Conservation (phyloP, 164 flowering plant species). For the Liquidambar formosana region DNA sequence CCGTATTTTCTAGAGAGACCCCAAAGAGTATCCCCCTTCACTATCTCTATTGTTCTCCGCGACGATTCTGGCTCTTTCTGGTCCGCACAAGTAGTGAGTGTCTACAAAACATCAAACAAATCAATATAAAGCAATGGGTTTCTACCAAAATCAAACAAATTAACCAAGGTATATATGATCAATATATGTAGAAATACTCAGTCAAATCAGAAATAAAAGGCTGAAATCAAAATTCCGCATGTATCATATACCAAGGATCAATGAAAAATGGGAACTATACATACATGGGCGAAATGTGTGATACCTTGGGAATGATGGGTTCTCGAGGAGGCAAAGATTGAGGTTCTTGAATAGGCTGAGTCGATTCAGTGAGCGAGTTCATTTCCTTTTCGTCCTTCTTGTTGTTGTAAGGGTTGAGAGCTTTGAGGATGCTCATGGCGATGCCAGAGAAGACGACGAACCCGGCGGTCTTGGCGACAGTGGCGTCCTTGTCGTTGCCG, state of each 20-base stretch:
- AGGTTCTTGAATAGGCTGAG: slow-evolving; percentile 4
- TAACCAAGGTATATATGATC: no score
- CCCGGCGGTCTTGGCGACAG: slow-evolving; percentile 44
- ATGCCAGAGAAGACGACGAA: slow-evolving; percentile 48
- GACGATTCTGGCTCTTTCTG: slow-evolving; percentile 8
- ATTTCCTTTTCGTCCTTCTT: slow-evolving; percentile 4
- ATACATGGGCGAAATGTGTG: neutral
- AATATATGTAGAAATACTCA: no score
- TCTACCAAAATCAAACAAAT: no score
- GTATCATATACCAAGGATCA: no score
- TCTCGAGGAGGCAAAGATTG: slow-evolving; percentile 12
- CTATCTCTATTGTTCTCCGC: slow-evolving; percentile 34
- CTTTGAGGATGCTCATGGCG: slow-evolving; percentile 48
- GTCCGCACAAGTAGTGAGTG: neutral
- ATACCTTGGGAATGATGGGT: slow-evolving; percentile 15
- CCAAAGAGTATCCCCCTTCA: slow-evolving; percentile 55
- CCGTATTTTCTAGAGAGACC: slow-evolving; percentile 47
- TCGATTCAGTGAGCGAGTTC: slow-evolving; percentile 12
- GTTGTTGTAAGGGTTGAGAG: slow-evolving; percentile 33
- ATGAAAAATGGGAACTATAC: no score
- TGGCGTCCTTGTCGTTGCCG: slow-evolving; percentile 10
- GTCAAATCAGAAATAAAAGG: no score
- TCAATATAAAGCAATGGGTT: no score
- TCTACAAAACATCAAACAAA: slow-evolving; percentile 7
- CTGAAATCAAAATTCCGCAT: no score